A percentile compares a stretch with the other conserved stretches of the same genome.
Conservation (phyloP, 768 basidiomycete genomes). For the Mycena haematopus region DNA sequence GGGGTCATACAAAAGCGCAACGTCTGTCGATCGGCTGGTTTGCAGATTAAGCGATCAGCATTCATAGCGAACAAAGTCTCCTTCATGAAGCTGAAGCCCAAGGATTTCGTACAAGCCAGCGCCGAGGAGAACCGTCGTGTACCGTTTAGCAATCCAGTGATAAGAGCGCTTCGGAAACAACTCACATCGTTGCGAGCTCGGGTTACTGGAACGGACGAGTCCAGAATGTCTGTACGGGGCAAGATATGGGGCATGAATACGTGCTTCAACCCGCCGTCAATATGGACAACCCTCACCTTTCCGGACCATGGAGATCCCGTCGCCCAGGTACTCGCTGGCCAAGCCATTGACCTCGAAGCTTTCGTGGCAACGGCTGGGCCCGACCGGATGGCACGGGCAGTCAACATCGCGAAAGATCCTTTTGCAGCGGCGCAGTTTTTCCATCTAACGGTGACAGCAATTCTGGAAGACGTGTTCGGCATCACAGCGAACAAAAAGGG, state of each 20-base stretch:
- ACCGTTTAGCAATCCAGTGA: too few relatives aligned
- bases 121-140: too few relatives aligned
- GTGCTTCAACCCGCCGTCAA: slow-evolving; percentile 33
- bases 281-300: slow-evolving; percentile 51
- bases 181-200: not conserved
- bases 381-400: slow-evolving; percentile 9
- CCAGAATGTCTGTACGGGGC: slow-evolving; percentile 29
- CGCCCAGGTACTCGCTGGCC: slow-evolving; percentile 49
- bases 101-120: too few relatives aligned
- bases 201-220: slow-evolving; percentile 42
- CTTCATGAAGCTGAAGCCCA: too few relatives aligned
- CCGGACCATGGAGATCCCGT: slow-evolving; percentile 39
- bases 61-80: not conserved
- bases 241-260: slow-evolving; percentile 20
- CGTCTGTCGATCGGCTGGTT: slow-evolving; percentile 30
- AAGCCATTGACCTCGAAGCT: slow-evolving; percentile 48
- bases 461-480: slow-evolving; percentile 37
- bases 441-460: slow-evolving; percentile 33
- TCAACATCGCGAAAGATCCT: slow-evolving; percentile 38
- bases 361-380: slow-evolving; percentile 36
- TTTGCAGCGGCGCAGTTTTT: slow-evolving; percentile 44
- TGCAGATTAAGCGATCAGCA: slow-evolving; percentile 28
- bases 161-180: too few relatives aligned
- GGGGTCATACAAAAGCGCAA: slow-evolving; percentile 38
- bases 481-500: slow-evolving; percentile 28